phyloP scores from a whole-genome alignment of 2,329 filamentous ascomycete genomes.

The Aureobasidium sp. region DNA sequence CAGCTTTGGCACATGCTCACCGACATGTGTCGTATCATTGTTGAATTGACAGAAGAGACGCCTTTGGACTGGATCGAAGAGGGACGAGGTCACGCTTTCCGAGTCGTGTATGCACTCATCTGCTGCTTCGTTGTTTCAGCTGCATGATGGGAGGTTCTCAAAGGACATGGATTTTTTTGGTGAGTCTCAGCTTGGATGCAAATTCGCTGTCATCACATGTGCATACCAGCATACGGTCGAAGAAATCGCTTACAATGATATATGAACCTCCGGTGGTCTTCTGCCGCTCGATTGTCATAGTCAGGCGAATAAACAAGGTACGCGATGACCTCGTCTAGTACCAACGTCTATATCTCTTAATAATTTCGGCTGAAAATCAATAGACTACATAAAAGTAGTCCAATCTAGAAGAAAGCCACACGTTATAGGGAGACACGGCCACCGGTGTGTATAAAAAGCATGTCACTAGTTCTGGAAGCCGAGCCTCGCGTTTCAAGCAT shows the following conservation, averaged over 20 bases:
- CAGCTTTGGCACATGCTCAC: not conserved
- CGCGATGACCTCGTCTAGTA: not conserved
- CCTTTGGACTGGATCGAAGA: not conserved
- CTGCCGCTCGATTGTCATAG: not conserved
- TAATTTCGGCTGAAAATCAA: not conserved
- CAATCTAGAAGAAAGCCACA: not conserved
- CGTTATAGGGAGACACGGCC: not conserved
- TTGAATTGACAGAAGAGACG: not conserved
- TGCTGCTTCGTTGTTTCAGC: slow-evolving; percentile 6
- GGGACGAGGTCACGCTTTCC: not conserved
- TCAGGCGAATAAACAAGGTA: not conserved
- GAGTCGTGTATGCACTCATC: not conserved
- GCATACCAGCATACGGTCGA: too few relatives aligned
- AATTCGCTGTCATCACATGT: not conserved
- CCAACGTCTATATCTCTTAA: not conserved
- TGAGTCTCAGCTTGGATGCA: not conserved
- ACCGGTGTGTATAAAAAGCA: not conserved
- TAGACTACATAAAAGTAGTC: not conserved
- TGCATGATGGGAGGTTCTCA: not conserved
- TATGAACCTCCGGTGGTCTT: slow-evolving; percentile 2
- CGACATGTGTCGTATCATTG: not conserved
- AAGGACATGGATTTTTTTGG: too few relatives aligned
- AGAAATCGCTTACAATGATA: too few relatives aligned
- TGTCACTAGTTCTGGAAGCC: slow-evolving; percentile 7
- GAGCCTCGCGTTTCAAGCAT: slow-evolving; percentile 7